Base-by-base conservation (phyloP, 306 rosid species). In the Ceratonia siliqua region DNA sequence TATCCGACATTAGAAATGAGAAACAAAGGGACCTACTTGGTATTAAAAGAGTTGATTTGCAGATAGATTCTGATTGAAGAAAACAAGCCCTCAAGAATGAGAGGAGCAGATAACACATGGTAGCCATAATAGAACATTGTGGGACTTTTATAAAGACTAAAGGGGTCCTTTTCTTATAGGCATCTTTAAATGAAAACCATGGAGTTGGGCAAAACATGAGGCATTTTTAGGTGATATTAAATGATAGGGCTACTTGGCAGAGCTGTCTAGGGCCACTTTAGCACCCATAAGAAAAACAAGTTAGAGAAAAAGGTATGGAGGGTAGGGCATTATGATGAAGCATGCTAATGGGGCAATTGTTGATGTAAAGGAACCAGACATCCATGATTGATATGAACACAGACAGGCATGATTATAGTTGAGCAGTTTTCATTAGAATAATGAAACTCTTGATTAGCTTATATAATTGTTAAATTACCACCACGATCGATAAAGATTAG, bases 221-320 rank as follows among this genome's bases (percentile, higher is more conserved):
- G 41, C 46, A 27, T 13, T 62, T 83, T 76, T 24, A 69, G 77
- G 77, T 66, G 75, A 81, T 74, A 62, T n/a, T n/a, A 79, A 75
- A 72, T 63, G 73, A 69, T 70, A 63, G 55, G 55, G 61, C 61
- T 76, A 24, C 62, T 84, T 72, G 84, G 28, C 63, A 74, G 70
- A 81, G 86, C 83, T 82, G 85, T 81, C 83, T 28, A 81, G 92
- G 93, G 82, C 96, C 92, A 80, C 85, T 58, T 82, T 25, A 62
- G 73, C 43, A 65, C 46, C 73, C 53, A 84, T 62, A 73, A 61
- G 45, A 68, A 75, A n/a, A 83, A 82, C 79, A 88, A 75, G 74
- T 52, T 62, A 80, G 82, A 79, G 84, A 83, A 80, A 83, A 86
- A 50, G 54, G 42, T 9, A 68, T 0, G 22, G 33, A 77, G 21